Evolutionary conservation across 2,329 filamentous ascomycete species (phyloP), one percentile per base, ranked within the genome.

Genomic region (Trichoderma aggressivum): DNA sequence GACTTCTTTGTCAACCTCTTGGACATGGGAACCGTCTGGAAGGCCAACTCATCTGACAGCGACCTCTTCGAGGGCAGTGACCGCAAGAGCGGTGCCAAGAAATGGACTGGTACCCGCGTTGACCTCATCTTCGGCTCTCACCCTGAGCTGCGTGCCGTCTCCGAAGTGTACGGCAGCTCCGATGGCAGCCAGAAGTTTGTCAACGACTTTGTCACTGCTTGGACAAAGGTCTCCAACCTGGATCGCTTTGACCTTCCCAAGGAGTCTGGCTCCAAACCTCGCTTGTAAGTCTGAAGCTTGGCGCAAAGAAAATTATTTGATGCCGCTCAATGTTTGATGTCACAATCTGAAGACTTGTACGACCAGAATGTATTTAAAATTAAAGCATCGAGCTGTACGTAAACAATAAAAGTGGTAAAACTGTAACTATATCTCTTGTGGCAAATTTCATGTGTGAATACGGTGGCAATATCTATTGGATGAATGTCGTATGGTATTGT

Each of bases 1-100:
- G 92, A 94, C 82, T 94, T 93, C 86, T 94, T 94, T 78, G 87
- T 92, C 81, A 94, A 94, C 83, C 85, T 94, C 2, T 87, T 94
- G 28, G 91, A 93, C 77, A 87, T 86, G 76, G 83, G 81, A 80
- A 92, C 87, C 7, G 84, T 81, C 26, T 94, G 92, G 92, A 76
- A 75, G 75, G 47, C 76, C 24, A 82, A 82, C 50, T 74, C 83
- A 71, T 74, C 76, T n/a, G 81, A 80, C 68, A 78, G 81, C 39
- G 91, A 93, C 75, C 70, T 85, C 64, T 94, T 87, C 80, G 86
- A 89, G 73, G 91, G 90, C 43, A 77, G 82, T 16, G 90, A 93
- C 82, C 89, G 88, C 79, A 89, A 89, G 84, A 87, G 86, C 18
- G 90, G 90, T 66, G 76, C 83, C 62, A 86, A 87, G 83, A 92